Evolutionary conservation across 2,329 filamentous ascomycete genomes (phyloP), one percentile per base, ranked within the genome.

Genomic region (Diplodia seriata): DNA sequence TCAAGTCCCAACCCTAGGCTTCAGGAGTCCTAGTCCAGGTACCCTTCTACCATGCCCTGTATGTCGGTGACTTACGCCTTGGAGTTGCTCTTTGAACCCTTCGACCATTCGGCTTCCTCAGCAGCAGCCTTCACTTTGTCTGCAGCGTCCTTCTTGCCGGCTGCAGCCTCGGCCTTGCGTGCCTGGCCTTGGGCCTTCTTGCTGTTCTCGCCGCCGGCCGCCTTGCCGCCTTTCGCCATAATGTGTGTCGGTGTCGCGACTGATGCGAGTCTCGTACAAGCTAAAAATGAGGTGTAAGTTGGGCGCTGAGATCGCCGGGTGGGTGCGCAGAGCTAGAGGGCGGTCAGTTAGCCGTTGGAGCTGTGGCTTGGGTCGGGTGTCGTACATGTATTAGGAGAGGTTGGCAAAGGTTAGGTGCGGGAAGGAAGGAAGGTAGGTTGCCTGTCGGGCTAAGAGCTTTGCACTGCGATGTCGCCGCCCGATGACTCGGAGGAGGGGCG

Each of bases 101-200:
- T 93, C 12, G 85, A 75, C 95, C 95, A 99, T 73, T 97, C 85
- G 66, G 86, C 85, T 4, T 89, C 86, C 75, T 97, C 94, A 33
- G 80, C 87, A 2, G 84, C 86, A 4, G 88, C 40, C 66, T 84
- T 86, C 80, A 90, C 90, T 47, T 86, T 82, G 49, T 92, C 86
- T 69, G 90, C 89, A 3, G 80, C 88, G 0, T 92, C 92, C 69
- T 89, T 85, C 81, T 98, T 98, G 68, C 86, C 82, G 9, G 92
- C 91, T 1, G 93, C 94, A 3, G 89, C 90, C 59, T 97, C 93
- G 70, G 93, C 93, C 85, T 99, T 98, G 81, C 93, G 87, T 70
- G 94, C 93, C 80, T 97, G 93, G 71, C 94, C 95, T 9, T 90
- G 88, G 2, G 83, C 93, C 84, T 98, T 98, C 82, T 97, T 98